Conservation (phyloP, 805 yeast genomes). For the Yarrowia bubula region DNA sequence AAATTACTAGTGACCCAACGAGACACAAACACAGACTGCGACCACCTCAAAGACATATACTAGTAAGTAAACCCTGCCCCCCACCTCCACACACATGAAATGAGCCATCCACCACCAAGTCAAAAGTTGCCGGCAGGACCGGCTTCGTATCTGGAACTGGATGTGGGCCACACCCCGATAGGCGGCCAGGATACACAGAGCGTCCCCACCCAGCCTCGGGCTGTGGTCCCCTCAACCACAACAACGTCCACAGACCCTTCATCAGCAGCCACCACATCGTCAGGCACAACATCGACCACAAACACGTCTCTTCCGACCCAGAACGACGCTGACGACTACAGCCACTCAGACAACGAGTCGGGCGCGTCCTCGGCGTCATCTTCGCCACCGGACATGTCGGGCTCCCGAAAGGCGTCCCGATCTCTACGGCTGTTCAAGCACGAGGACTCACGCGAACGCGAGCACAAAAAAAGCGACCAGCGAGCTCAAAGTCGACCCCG, state of each 20-base stretch:
- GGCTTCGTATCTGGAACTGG: conserved; percentile 28
- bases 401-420: conserved; percentile 43
- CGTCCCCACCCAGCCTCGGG: not conserved
- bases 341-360: not conserved
- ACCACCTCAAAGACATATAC: not conserved
- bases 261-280: not conserved
- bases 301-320: conserved; percentile 16
- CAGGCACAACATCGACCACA: not conserved
- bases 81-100: conserved; percentile 23
- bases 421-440: conserved; percentile 41
- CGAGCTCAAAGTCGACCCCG: not conserved
- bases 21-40: not conserved
- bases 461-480: conserved; percentile 10
- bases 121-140: conserved; percentile 26
- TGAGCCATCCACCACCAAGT: conserved; percentile 19
- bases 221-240: not conserved
- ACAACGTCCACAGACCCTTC: not conserved
- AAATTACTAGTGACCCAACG: not conserved
- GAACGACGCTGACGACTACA: not conserved
- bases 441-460: conserved; percentile 28
- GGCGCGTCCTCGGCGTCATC: conserved; percentile 1
- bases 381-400: conserved; percentile 23
- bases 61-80: not conserved
- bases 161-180: conserved; percentile 9
- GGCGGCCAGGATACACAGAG: conserved; percentile 8